Evolutionary conservation across 2,329 filamentous ascomycete genomes (phyloP).

Genomic region (Hymenoscyphus linearis): DNA sequence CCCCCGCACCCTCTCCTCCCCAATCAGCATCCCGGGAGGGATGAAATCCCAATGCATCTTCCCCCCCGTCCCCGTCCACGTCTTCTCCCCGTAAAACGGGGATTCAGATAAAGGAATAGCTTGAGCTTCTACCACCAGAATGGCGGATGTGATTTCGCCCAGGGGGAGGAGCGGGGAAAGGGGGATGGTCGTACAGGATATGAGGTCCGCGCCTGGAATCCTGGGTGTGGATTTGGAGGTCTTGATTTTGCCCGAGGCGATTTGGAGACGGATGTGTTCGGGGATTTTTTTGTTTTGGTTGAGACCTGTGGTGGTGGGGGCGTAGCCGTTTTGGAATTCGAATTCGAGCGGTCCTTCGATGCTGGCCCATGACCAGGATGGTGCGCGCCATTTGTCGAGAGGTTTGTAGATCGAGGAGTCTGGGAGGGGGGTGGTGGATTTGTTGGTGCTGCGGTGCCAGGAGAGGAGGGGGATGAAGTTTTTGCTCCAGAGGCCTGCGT

Average conservation of each 20-base stretch:
- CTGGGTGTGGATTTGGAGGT: too few species aligned
- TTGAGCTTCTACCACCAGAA: background rate
- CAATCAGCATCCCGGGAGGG: background rate
- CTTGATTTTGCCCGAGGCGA: background rate
- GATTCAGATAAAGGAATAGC: background rate
- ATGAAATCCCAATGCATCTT: conserved; percentile 1
- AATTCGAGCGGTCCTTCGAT: conserved; percentile 6
- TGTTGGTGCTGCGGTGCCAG: background rate
- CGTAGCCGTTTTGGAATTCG: conserved; percentile 3
- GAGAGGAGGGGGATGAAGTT: conserved; percentile 12
- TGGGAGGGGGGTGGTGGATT: background rate
- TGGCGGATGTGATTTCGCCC: background rate
- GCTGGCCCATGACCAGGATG: conserved; percentile 8
- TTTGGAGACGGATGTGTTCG: background rate
- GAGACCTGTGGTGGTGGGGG: background rate
- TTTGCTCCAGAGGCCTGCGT: conserved; percentile 10
- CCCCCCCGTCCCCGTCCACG: background rate
- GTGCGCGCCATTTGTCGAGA: background rate
- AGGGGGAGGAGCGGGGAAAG: background rate
- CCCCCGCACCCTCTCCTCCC: background rate
- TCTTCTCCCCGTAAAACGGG: background rate
- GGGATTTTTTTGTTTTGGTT: background rate
- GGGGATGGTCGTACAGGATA: background rate
- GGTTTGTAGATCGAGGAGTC: background rate
- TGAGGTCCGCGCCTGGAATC: background rate